A percentile compares a stretch with the other conserved stretches of the same genome.
phyloP scores from a whole-genome alignment of 2,329 filamentous ascomycete species.

The Penicillium palitans region DNA sequence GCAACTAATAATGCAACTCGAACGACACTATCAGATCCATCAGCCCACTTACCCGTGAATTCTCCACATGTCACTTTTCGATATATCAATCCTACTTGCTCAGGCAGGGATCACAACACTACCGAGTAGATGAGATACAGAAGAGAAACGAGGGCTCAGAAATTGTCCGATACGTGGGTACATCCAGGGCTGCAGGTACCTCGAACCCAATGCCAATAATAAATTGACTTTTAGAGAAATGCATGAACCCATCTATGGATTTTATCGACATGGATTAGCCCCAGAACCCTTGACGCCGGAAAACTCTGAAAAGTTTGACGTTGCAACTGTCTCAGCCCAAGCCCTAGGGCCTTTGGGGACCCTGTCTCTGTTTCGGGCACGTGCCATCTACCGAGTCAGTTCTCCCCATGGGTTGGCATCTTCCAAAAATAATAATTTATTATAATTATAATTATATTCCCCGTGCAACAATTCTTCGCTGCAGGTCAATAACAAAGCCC shows the following conservation, averaged over 20 bases:
- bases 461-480: conserved; percentile 10
- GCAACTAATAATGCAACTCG: not conserved
- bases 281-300: conserved; percentile 7
- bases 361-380: conserved; percentile 19
- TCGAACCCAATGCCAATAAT: conserved; percentile 5
- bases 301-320: conserved; percentile 7
- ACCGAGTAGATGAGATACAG: conserved; percentile 15
- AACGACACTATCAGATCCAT: conserved; percentile 15
- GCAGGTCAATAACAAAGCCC: conserved; percentile 6
- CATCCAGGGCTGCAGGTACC: conserved; percentile 22
- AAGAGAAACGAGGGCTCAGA: conserved; percentile 14
- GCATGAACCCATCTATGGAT: conserved; percentile 21
- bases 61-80: conserved; percentile 17
- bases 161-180: conserved; percentile 21
- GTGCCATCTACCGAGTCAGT: conserved; percentile 15
- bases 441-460: not conserved
- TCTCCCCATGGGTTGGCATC: conserved; percentile 7
- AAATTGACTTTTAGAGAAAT: conserved; percentile 17
- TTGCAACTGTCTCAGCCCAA: conserved; percentile 16
- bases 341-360: not conserved
- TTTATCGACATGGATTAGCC: conserved; percentile 12
- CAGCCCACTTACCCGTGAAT: conserved; percentile 16
- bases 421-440: not conserved
- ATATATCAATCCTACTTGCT: conserved; percentile 18
- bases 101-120: conserved; percentile 1